These are phyloP conservation scores for Dactylorhiza incarnata DNA, from an alignment of 106 monocot genomes.

Conservation along the genomic window DNA sequence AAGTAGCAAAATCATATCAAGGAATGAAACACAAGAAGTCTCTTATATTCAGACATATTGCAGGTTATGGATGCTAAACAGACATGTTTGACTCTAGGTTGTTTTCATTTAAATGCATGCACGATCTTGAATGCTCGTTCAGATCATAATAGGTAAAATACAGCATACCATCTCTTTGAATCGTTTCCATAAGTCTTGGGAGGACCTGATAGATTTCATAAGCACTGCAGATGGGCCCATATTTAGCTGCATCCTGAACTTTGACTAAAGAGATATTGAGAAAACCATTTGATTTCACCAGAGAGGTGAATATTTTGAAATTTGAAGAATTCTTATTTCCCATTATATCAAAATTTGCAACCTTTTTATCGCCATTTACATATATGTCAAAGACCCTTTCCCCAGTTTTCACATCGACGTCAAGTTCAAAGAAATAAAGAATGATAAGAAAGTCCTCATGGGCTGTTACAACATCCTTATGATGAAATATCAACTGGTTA, in stretches of 20 bases:
- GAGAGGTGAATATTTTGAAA: conserved; percentile 9
- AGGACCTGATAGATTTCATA: conserved; percentile 34
- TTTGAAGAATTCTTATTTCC: conserved; percentile 9
- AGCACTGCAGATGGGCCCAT: conserved; percentile 38
- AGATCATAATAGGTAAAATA: background rate
- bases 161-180: conserved; percentile 23
- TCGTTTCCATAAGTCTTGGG: conserved; percentile 19
- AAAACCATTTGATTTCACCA: conserved; percentile 20
- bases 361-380: conserved; percentile 22
- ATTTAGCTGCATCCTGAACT: conserved; percentile 5
- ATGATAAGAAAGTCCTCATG: conserved; percentile 15
- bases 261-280: conserved; percentile 30
- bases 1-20: background rate
- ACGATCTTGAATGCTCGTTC: background rate
- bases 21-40: background rate
- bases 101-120: no score
- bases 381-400: conserved; percentile 25
- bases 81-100: no score
- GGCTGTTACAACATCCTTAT: conserved; percentile 10
- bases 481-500: conserved; percentile 17
- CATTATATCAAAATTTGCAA: conserved; percentile 23
- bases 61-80: background rate
- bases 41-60: background rate
- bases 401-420: conserved; percentile 13
- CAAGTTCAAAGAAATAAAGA: conserved; percentile 28